These are phyloP conservation scores for Stevia rebaudiana DNA, from an alignment of 140 eudicot species.

Conservation along the genomic window DNA sequence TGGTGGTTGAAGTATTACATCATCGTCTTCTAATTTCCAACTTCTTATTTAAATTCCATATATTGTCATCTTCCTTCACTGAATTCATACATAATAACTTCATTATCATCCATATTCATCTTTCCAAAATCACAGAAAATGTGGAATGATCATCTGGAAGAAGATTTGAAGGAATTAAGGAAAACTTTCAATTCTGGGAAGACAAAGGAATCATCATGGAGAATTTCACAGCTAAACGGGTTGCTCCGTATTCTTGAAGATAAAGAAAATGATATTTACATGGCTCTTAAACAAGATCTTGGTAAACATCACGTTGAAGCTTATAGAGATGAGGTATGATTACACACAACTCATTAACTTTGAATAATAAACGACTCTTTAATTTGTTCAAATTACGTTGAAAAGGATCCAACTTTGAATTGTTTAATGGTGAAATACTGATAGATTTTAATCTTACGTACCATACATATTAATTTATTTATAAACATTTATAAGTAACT, in stretches of 20 bases:
- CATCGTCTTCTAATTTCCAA: neutral
- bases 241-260: conserved; percentile 52
- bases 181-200: conserved; percentile 52
- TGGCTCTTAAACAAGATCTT: conserved; percentile 65
- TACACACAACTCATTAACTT: neutral
- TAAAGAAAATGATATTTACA: conserved; percentile 42
- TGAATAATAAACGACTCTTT: no score
- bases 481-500: no score
- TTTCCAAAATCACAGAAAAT: neutral
- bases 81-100: no score
- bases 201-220: conserved; percentile 73
- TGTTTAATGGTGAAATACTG: no score
- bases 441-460: no score
- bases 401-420: no score
- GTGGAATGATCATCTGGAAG: conserved; percentile 28
- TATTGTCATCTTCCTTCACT: neutral
- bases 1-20: conserved; percentile 23
- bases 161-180: conserved; percentile 49
- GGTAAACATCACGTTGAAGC: conserved; percentile 76
- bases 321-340: conserved; percentile 76
- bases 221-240: conserved; percentile 56
- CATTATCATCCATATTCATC: neutral
- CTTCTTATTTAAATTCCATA: conserved; percentile 23
- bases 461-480: no score
- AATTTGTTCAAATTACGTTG: no score